Conservation (phyloP, 805 yeast species). For the Candida anglica region DNA sequence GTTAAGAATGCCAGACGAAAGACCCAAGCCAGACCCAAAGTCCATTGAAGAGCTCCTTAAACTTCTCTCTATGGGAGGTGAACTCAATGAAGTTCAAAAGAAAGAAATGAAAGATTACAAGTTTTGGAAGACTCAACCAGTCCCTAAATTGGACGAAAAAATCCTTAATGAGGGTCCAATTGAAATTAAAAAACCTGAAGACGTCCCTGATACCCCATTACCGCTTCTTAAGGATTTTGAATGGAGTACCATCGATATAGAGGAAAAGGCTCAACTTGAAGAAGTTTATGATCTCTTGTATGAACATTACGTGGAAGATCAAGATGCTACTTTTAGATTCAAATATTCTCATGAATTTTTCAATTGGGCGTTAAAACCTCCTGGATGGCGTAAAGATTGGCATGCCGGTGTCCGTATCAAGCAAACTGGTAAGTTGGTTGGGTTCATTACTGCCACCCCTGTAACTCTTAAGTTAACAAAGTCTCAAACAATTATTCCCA, state of each 20-base stretch:
- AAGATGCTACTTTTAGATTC: constrained; percentile 87
- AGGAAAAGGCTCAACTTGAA: constrained; percentile 50
- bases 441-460: constrained; percentile 91
- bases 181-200: constrained; percentile 67
- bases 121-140: constrained; percentile 99
- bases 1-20: constrained; percentile 8
- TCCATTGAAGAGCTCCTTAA: constrained; percentile 58
- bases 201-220: constrained; percentile 67
- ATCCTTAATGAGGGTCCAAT: constrained; percentile 77
- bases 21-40: constrained; percentile 14
- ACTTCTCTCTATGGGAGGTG: constrained; percentile 49
- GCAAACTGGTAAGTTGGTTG: constrained; percentile 72
- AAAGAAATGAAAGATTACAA: constrained; percentile 84
- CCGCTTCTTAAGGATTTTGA: constrained; percentile 77
- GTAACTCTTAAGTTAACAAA: constrained; percentile 59
- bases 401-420: constrained; percentile 89
- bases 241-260: constrained; percentile 77
- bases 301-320: constrained; percentile 93
- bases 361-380: constrained; percentile 91
- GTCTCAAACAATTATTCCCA: constrained; percentile 40
- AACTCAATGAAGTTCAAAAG: constrained; percentile 52
- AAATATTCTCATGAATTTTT: constrained; percentile 80
- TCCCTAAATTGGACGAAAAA: constrained; percentile 67
- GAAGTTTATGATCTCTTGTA: constrained; percentile 79
- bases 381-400: constrained; percentile 90